These are phyloP conservation scores for Conoideocrella luteorostrata DNA, from an alignment of 2,329 filamentous ascomycete genomes.

Conservation along the genomic window DNA sequence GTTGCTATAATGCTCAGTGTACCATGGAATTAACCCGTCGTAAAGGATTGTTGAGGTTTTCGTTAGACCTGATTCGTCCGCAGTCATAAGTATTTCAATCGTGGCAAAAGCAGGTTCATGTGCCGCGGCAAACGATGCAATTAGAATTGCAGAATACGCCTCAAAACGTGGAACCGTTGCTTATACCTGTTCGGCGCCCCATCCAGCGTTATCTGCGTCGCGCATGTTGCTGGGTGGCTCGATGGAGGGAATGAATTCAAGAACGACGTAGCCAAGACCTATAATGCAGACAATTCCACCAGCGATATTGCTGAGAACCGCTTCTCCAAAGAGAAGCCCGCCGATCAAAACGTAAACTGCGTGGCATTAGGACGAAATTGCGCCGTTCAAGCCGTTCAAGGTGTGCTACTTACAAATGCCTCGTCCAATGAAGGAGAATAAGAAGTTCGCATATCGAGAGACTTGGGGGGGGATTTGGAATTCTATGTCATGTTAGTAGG, in stretches of 20 bases:
- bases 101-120: no score
- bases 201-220: conserved; percentile 62
- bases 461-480: conserved; percentile 94
- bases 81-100: neutral
- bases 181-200: conserved; percentile 73
- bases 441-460: conserved; percentile 89
- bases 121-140: no score
- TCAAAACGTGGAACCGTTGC: neutral
- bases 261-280: conserved; percentile 69
- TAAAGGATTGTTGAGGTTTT: no score
- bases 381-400: neutral
- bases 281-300: conserved; percentile 72
- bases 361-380: conserved; percentile 6
- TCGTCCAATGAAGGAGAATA: conserved; percentile 95
- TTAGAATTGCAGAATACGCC: neutral
- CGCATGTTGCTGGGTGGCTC: conserved; percentile 79
- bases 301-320: conserved; percentile 63
- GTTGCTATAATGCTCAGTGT: no score
- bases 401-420: conserved; percentile 69
- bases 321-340: conserved; percentile 67
- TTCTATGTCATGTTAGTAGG: conserved; percentile 44
- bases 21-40: no score
- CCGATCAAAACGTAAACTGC: conserved; percentile 95
- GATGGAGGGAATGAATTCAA: conserved; percentile 73
- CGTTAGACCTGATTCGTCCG: no score